phyloP scores from a whole-genome alignment of 73 alveolate genomes.

The Tetrahymena elliotti region DNA sequence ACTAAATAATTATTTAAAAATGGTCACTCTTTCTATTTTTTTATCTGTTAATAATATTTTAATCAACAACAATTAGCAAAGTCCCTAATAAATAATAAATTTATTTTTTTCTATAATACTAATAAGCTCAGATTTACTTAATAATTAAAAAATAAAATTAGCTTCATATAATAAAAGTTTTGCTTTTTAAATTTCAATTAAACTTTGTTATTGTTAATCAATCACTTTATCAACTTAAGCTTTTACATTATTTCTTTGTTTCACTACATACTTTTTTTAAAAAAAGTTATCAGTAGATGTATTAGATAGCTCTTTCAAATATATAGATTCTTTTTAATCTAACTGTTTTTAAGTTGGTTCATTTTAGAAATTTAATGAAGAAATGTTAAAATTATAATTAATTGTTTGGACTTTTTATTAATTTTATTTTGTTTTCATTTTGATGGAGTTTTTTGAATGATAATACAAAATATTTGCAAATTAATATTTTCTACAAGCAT shows the following conservation, averaged over 20 bases:
- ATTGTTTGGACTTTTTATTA: not conserved
- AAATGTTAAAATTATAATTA: too few relatives aligned
- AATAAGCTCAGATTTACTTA: not conserved
- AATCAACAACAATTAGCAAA: not conserved
- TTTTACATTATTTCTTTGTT: too few relatives aligned
- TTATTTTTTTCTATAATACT: not conserved
- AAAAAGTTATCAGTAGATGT: too few relatives aligned
- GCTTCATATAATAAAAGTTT: not conserved
- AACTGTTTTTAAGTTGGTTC: too few relatives aligned
- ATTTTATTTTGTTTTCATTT: not conserved
- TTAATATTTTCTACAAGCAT: not conserved
- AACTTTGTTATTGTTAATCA: not conserved
- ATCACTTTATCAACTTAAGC: not conserved
- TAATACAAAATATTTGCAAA: not conserved
- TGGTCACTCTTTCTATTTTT: not conserved
- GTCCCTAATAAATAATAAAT: too few relatives aligned
- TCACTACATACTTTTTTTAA: not conserved
- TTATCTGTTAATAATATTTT: not conserved
- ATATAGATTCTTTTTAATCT: too few relatives aligned
- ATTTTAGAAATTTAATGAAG: not conserved
- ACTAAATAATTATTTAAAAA: too few relatives aligned
- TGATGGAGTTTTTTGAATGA: not conserved
- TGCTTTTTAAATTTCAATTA: not conserved
- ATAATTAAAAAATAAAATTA: too few relatives aligned
- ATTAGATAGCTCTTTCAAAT: too few relatives aligned